Evolutionary conservation across 768 basidiomycete species (phyloP).

Genomic region (Tricholoma terreum): DNA sequence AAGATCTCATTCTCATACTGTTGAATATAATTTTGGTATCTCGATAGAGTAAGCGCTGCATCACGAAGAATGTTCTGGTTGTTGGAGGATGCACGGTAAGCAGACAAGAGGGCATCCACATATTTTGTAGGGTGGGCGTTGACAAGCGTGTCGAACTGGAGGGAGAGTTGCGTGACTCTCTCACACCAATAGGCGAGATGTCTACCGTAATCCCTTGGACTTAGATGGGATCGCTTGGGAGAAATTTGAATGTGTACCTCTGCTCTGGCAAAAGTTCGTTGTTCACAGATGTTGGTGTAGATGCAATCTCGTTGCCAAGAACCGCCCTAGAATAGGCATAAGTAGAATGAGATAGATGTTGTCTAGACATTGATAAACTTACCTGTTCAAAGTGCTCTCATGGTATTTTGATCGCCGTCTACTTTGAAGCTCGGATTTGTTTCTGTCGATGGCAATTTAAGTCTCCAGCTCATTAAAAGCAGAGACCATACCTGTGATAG

Average conservation of each 20-base stretch:
- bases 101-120: neutral
- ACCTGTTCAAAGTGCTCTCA: neutral
- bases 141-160: neutral
- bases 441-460: neutral
- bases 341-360: neutral
- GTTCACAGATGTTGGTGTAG: neutral
- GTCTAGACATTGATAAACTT: neutral
- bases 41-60: neutral
- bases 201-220: neutral
- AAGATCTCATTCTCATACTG: neutral
- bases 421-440: neutral
- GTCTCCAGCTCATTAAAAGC: neutral
- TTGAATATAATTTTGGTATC: neutral
- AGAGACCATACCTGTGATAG: slow-evolving; percentile 15
- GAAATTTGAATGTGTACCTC: neutral
- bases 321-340: neutral
- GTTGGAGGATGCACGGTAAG: neutral
- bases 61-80: neutral
- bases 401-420: neutral
- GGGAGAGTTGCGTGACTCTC: neutral
- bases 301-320: neutral
- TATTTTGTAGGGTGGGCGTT: neutral
- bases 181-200: neutral
- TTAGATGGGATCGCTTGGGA: neutral
- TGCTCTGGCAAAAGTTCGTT: neutral